A percentile compares a stretch with the other conserved stretches of the same genome.
Conservation (phyloP, 2,329 filamentous ascomycete genomes). For the Cercospora berteroae region DNA sequence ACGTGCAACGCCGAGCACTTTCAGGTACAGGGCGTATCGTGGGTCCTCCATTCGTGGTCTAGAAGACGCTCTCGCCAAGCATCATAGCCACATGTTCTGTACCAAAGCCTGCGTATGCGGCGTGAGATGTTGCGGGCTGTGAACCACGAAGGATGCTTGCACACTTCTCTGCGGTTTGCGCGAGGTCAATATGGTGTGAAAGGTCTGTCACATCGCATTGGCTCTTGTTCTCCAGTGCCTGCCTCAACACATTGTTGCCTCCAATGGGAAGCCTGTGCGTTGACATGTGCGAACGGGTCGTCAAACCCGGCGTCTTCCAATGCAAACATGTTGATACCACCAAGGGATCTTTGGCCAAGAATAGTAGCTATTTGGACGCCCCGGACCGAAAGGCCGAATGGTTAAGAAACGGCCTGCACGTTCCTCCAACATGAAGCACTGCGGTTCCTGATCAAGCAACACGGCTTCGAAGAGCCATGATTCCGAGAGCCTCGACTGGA, state of each 20-base stretch:
- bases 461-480: neutral
- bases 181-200: neutral
- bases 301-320: neutral
- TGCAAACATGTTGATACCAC: neutral
- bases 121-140: neutral
- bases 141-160: neutral
- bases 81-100: neutral
- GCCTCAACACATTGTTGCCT: neutral
- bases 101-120: neutral
- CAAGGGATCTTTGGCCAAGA: neutral
- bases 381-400: neutral
- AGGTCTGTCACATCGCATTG: neutral
- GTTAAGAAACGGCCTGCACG: neutral
- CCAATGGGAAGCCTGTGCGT: neutral
- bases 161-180: neutral
- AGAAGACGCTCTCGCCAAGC: neutral
- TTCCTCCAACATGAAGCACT: neutral
- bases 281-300: neutral
- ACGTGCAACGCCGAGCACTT: neutral
- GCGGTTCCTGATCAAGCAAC: neutral
- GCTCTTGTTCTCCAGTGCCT: neutral
- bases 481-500: neutral
- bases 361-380: neutral
- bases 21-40: neutral
- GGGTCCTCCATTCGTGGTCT: neutral